Evolutionary conservation across 331 rosid species (phyloP).

Genomic region (Ulmus americana): DNA sequence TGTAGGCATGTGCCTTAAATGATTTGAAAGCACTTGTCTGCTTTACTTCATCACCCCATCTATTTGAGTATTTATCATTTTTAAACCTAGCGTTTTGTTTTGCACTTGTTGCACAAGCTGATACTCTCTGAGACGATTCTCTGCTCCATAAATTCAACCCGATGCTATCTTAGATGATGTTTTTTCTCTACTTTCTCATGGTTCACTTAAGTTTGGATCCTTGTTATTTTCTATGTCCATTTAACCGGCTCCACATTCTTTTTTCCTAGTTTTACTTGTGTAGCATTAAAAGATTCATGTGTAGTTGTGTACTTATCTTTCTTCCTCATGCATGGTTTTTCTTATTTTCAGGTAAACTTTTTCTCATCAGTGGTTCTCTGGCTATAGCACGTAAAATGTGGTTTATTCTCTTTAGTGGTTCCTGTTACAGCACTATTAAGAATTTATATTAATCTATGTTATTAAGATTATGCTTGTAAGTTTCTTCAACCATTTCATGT

Average conservation of each 20-base stretch:
- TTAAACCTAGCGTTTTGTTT: no score
- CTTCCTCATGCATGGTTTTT: neutral
- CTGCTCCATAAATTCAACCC: neutral
- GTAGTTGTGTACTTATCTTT: no score
- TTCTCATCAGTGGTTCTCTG: neutral
- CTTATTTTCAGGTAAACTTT: neutral
- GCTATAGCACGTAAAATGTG: neutral
- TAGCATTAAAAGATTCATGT: neutral
- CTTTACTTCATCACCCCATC: no score
- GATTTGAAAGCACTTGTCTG: no score
- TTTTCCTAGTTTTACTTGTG: neutral
- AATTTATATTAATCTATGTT: neutral
- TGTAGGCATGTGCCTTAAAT: no score
- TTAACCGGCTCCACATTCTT: neutral
- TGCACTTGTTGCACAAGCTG: no score
- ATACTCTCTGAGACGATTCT: no score
- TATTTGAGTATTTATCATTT: no score
- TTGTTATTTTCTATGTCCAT: neutral
- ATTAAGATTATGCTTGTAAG: neutral
- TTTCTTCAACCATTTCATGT: conserved; percentile 14
- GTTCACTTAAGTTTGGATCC: neutral
- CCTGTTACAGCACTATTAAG: neutral
- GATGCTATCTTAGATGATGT: neutral
- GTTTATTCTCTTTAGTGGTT: neutral
- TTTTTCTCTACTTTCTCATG: neutral